A percentile compares a stretch with the other conserved stretches of the same genome.
These are phyloP conservation scores for Solanum hybrid DNA, from an alignment of 305 asterid species.

Conservation along the genomic window DNA sequence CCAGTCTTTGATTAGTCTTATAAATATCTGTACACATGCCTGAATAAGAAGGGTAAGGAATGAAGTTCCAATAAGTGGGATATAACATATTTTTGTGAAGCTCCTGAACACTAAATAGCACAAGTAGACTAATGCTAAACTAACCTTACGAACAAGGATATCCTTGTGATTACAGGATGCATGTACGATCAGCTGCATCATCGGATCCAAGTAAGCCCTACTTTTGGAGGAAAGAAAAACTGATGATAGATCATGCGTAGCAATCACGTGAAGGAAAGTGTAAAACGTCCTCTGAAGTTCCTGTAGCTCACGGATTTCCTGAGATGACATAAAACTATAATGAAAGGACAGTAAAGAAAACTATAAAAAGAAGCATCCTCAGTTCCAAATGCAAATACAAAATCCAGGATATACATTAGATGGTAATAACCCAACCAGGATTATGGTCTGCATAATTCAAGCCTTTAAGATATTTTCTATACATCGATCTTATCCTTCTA, in stretches of 20 bases:
- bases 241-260: conserved; percentile 70
- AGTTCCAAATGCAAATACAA: background rate
- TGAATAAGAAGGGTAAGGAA: conserved; percentile 19
- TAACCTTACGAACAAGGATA: conserved; percentile 63
- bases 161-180: conserved; percentile 81
- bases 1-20: conserved; percentile 92
- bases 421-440: background rate
- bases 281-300: conserved; percentile 71
- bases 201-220: conserved; percentile 45
- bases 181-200: conserved; percentile 71
- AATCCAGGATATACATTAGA: background rate
- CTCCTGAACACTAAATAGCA: background rate
- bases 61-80: conserved; percentile 9
- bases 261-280: conserved; percentile 74
- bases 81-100: background rate
- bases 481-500: background rate
- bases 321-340: conserved; percentile 13
- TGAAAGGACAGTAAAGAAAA: background rate
- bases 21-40: conserved; percentile 87
- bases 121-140: background rate
- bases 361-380: background rate
- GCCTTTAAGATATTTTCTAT: background rate
- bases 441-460: background rate
- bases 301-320: conserved; percentile 91
- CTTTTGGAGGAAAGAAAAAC: conserved; percentile 61